These are phyloP conservation scores for Cynanchum wilfordii DNA, from an alignment of 257 asterid species.

Conservation along the genomic window DNA sequence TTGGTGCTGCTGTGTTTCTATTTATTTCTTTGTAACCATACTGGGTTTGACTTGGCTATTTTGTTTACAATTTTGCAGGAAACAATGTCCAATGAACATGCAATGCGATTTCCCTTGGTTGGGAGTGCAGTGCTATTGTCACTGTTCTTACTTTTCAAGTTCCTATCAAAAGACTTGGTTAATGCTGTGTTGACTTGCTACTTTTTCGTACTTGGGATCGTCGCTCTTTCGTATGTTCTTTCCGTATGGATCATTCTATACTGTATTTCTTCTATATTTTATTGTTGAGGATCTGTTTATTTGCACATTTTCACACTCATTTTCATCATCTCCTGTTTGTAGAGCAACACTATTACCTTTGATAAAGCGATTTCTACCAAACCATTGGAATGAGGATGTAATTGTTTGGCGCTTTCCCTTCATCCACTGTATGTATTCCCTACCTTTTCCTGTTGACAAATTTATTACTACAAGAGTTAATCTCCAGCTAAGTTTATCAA, in stretches of 20 bases:
- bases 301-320: neutral
- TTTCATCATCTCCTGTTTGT: slow-evolving; percentile 25
- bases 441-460: neutral
- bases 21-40: neutral
- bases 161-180: slow-evolving; percentile 96
- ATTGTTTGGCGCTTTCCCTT: slow-evolving; percentile 71
- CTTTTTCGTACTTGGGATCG: slow-evolving; percentile 85
- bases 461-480: neutral
- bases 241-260: slow-evolving; percentile 21
- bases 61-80: slow-evolving; percentile 48
- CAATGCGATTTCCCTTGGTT: slow-evolving; percentile 92
- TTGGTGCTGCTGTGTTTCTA: neutral
- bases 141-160: slow-evolving; percentile 86
- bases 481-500: neutral
- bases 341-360: slow-evolving; percentile 92
- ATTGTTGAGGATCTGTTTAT: neutral
- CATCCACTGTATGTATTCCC: slow-evolving; percentile 50
- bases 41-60: slow-evolving; percentile 5
- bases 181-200: slow-evolving; percentile 93
- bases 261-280: slow-evolving; percentile 8
- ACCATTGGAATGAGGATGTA: slow-evolving; percentile 71
- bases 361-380: slow-evolving; percentile 65
- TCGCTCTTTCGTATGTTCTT: slow-evolving; percentile 89
- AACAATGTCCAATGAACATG: slow-evolving; percentile 95
- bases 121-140: slow-evolving; percentile 98